Base-by-base conservation (phyloP, 192 early-diverging fungal species). In the Coemansia sp. region DNA sequence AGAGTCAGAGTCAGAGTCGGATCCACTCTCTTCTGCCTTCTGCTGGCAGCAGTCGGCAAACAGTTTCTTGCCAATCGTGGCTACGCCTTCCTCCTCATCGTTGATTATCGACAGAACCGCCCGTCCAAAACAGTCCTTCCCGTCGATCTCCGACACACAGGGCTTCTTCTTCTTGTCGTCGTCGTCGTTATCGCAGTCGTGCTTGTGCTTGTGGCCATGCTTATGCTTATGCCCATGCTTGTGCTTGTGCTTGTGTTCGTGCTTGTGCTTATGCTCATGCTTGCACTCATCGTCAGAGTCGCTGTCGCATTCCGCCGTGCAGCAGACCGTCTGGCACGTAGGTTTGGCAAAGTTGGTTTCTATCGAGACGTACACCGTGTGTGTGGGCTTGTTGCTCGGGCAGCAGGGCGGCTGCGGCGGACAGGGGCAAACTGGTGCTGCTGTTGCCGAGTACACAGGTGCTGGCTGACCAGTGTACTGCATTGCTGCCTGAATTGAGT, bases 31-130 rank as follows among this genome's bases (percentile, higher is more conserved):
- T 10, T 53, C 57, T 11, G 52, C 57, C 57, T 52, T 67, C 9
- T 19, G 52, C 21, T 54, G 9, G 21, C 52, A 54, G 7, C 26
- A 26, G 26, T 26, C 26, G 16, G 67, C 72, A 65, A 54, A 75
- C 56, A 81, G 47, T 40, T 72, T 68, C 73, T 81, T 75, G 70
- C 78, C 78, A 21, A 81, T 41, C 2, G 78, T 81, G 11, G 69
- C 59, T 3, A 72, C 73, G 23, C 15, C 42, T 16, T 75, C 73
- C 21, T 60, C 67, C 48, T 68, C 70, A 18, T 65, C 65, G 60
- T 67, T 75, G 47, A 64, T 52, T 39, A 81, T 49, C 0, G 78
- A 75, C 23, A 81, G 59, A 13, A 75, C 73, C 0, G 78, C 78
- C 9, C 78, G 64, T 4, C 70, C 78, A 42, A 75, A 81, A 66